Evolutionary conservation across 108 stramenopile species (phyloP).

Genomic region (Schizochytrium sp.): DNA sequence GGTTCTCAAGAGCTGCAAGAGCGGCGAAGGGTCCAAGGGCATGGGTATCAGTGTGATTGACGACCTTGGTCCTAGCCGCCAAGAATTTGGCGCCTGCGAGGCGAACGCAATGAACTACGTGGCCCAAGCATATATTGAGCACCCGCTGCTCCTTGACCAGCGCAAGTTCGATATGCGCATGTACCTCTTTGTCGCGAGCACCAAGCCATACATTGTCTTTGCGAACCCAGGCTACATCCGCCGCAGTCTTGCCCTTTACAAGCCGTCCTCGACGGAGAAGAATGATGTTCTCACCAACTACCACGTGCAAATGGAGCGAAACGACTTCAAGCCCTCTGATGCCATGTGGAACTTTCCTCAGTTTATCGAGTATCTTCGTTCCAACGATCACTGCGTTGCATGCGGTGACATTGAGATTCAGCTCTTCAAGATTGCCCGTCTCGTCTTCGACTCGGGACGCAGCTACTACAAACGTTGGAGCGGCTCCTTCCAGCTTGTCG

Average conservation of each 20-base stretch:
- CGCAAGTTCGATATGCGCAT: slow-evolving; percentile 12
- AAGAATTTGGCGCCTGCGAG: slow-evolving; percentile 16
- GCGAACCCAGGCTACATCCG: background rate
- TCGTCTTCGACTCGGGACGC: background rate
- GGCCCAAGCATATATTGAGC: background rate
- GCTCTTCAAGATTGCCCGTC: background rate
- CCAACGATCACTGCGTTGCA: background rate
- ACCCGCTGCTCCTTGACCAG: background rate
- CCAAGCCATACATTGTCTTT: slow-evolving; percentile 8
- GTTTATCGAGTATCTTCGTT: background rate
- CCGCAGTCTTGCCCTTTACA: background rate
- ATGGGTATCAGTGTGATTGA: slow-evolving; percentile 9
- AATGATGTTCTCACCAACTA: slow-evolving; percentile 7
- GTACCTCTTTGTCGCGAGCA: slow-evolving; percentile 5
- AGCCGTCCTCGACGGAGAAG: background rate
- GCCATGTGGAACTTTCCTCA: slow-evolving; percentile 17
- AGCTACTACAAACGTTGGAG: slow-evolving; percentile 10
- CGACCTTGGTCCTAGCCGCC: background rate
- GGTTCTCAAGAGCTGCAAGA: slow-evolving; percentile 11
- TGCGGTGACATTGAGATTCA: background rate
- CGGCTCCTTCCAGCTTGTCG: background rate
- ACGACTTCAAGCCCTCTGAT: background rate
- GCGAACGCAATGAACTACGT: slow-evolving; percentile 6
- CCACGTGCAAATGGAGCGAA: slow-evolving; percentile 14
- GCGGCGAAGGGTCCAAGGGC: slow-evolving; percentile 11